Evolutionary conservation across 108 stramenopile genomes (phyloP).

Genomic region (Nitzschia palea): DNA sequence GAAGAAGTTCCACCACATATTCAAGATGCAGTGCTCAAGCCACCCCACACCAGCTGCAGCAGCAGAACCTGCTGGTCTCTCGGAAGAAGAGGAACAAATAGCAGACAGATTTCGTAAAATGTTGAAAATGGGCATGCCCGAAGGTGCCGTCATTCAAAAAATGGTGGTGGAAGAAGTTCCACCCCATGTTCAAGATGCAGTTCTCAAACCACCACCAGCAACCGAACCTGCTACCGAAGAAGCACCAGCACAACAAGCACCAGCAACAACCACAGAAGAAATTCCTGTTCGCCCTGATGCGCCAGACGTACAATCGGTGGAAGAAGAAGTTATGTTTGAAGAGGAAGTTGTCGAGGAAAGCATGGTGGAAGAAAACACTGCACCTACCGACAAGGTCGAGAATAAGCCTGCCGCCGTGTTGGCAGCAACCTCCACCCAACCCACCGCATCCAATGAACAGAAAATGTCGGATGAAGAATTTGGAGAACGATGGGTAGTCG

Average conservation of each 20-base stretch:
- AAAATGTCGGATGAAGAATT: slow-evolving; percentile 18
- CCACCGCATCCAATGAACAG: background rate
- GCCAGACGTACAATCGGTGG: background rate
- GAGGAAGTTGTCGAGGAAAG: slow-evolving; percentile 8
- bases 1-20: slow-evolving; percentile 20
- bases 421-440: background rate
- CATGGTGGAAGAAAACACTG: slow-evolving; percentile 2
- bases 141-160: slow-evolving; percentile 32
- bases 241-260: too few relatives aligned
- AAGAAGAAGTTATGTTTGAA: slow-evolving; percentile 11
- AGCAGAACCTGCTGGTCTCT: background rate
- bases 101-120: slow-evolving; percentile 31
- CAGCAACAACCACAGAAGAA: slow-evolving; percentile 3
- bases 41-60: background rate
- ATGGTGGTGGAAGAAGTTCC: slow-evolving; percentile 30
- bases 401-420: background rate
- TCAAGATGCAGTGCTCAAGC: slow-evolving; percentile 20
- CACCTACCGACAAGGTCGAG: background rate
- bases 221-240: background rate
- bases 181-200: slow-evolving; percentile 31
- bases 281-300: background rate
- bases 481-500: slow-evolving; percentile 14
- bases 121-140: slow-evolving; percentile 45
- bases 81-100: slow-evolving; percentile 32
- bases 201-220: slow-evolving; percentile 8